A percentile compares a stretch with the other conserved stretches of the same genome.
Evolutionary conservation across 441 rosid genomes (phyloP).

Genomic region (Pelargonium cotyledonis): DNA sequence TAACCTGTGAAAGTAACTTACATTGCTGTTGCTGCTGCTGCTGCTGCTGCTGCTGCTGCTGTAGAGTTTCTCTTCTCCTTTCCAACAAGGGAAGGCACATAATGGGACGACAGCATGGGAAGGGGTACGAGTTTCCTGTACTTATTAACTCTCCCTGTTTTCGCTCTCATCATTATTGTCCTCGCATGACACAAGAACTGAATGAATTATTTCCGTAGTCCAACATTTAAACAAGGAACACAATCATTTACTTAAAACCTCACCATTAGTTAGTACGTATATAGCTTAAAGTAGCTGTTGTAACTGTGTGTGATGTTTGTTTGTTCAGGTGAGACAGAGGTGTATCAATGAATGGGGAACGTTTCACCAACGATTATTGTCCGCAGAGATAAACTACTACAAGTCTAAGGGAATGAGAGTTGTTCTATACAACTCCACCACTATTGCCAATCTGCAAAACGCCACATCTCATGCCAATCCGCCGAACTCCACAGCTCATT

Average conservation of each 20-base stretch:
- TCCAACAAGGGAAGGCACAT: constrained; percentile 55
- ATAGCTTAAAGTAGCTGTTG: too few species aligned
- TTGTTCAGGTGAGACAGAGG: constrained; percentile 45
- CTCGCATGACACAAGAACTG: too few species aligned
- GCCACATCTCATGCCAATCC: too few species aligned
- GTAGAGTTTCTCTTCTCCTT: too few species aligned
- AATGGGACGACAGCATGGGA: constrained; percentile 70
- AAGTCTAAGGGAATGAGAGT: constrained; percentile 15
- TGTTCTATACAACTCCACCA: background rate
- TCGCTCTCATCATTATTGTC: background rate
- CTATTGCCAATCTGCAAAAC: too few species aligned
- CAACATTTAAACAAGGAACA: too few species aligned
- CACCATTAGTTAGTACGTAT: too few species aligned
- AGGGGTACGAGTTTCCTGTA: constrained; percentile 47
- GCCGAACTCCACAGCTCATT: too few species aligned
- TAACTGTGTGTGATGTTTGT: background rate
- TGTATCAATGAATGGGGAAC: constrained; percentile 81
- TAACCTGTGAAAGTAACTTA: background rate
- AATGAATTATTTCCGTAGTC: too few species aligned
- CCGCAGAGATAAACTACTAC: constrained; percentile 59
- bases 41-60: too few species aligned
- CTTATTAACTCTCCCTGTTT: background rate
- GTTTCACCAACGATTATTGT: constrained; percentile 55
- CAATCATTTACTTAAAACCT: too few species aligned
- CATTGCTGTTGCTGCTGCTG: too few species aligned